phyloP scores from a whole-genome alignment of 148 eudicot genomes.

The Chenopodium berlandieri region DNA sequence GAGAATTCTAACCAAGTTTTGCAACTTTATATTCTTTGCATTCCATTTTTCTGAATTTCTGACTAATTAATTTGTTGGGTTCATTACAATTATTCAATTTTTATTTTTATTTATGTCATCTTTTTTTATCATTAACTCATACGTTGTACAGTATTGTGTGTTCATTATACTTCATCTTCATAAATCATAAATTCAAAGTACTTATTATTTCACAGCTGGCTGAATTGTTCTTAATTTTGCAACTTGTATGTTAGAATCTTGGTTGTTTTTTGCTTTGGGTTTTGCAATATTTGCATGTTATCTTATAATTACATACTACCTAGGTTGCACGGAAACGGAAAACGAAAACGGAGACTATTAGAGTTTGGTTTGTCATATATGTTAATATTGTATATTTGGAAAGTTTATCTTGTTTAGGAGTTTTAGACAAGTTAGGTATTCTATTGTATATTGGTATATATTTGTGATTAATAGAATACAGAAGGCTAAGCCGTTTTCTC shows the following conservation, averaged over 20 bases:
- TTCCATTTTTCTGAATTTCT: neutral
- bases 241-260: conserved; percentile 3
- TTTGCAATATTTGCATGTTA: conserved; percentile 3
- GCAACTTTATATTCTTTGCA: neutral
- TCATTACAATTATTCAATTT: neutral
- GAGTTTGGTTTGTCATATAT: no score
- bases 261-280: neutral
- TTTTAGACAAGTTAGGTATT: no score
- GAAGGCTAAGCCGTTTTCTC: no score
- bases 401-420: no score
- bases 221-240: neutral
- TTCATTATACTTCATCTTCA: no score
- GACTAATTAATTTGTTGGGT: conserved; percentile 3
- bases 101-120: neutral
- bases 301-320: neutral
- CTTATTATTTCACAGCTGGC: neutral
- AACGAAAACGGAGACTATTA: no score
- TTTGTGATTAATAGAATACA: no score
- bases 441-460: no score
- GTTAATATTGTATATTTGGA: no score
- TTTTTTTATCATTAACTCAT: neutral
- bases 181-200: neutral
- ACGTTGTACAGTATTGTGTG: no score
- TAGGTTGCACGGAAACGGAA: no score
- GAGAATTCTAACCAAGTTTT: conserved; percentile 1